A percentile compares a stretch with the other conserved stretches of the same genome.
phyloP scores from a whole-genome alignment of 2,329 filamentous ascomycete genomes.

The Xylariaceae sp. region DNA sequence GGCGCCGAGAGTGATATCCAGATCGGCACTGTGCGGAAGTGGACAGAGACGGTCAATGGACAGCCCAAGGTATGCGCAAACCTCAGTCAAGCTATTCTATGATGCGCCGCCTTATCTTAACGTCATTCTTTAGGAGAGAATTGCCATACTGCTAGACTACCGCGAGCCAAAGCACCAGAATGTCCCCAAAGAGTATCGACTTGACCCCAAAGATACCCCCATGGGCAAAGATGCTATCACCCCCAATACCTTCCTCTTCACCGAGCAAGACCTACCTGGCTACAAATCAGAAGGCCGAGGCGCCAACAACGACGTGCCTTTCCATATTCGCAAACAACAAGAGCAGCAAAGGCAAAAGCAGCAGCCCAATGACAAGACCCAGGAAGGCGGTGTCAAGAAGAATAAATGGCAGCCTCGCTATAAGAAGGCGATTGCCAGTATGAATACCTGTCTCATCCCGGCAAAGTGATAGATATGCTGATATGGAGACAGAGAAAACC shows the following conservation, averaged over 20 bases:
- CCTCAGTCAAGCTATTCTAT: constrained; percentile 16
- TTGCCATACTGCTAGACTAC: constrained; percentile 65
- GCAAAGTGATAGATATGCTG: constrained; percentile 7
- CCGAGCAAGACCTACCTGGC: constrained; percentile 85
- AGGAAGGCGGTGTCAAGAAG: constrained; percentile 42
- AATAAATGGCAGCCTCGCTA: constrained; percentile 56
- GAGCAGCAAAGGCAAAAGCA: constrained; percentile 35
- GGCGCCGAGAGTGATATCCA: constrained; percentile 79
- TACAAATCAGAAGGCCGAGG: constrained; percentile 61
- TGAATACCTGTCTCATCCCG: constrained; percentile 29
- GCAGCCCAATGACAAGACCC: constrained; percentile 42
- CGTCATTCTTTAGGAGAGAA: constrained; percentile 33
- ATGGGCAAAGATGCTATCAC: too few species aligned
- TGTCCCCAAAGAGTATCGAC: constrained; percentile 83
- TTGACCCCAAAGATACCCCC: constrained; percentile 57
- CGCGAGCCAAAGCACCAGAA: constrained; percentile 63
- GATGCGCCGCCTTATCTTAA: constrained; percentile 12
- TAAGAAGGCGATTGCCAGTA: constrained; percentile 71
- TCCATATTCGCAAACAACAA: constrained; percentile 47
- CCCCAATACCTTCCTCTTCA: constrained; percentile 86
- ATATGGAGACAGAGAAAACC: constrained; percentile 78
- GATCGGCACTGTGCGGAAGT: constrained; percentile 68
- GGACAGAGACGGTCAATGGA: constrained; percentile 48
- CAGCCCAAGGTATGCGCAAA: constrained; percentile 37
- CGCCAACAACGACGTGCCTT: constrained; percentile 55